Conservation (phyloP, 2,329 filamentous ascomycete species). For the Aspergillus pseudoterreus region DNA sequence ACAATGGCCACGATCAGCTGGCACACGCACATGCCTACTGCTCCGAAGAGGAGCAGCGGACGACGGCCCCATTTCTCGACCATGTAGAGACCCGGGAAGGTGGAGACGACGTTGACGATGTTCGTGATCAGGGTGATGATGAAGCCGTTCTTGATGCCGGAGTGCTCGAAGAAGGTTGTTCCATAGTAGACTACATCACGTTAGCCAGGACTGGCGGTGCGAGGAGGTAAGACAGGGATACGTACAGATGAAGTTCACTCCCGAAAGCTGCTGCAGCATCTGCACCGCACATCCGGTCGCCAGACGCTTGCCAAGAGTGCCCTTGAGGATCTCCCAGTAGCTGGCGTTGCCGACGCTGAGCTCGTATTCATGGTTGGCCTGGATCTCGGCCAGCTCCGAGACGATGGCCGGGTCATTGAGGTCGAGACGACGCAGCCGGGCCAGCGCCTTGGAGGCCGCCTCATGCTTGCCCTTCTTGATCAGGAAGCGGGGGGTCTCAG, state of each 20-base stretch:
- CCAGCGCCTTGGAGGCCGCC: conserved; percentile 58
- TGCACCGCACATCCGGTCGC: conserved; percentile 39
- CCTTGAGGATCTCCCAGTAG: conserved; percentile 35
- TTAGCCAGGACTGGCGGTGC: not conserved
- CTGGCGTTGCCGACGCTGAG: conserved; percentile 41
- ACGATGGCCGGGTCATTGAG: conserved; percentile 66
- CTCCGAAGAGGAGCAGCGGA: conserved; percentile 45
- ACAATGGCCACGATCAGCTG: conserved; percentile 50
- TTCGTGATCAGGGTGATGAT: conserved; percentile 47
- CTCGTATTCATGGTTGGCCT: conserved; percentile 86
- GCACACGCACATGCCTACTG: conserved; percentile 43
- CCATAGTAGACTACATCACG: conserved; percentile 34
- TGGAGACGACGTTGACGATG: conserved; percentile 47
- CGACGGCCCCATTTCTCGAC: conserved; percentile 50
- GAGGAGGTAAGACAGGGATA: not conserved
- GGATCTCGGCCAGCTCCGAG: conserved; percentile 74
- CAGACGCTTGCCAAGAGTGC: conserved; percentile 35
- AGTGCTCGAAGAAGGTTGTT: conserved; percentile 38
- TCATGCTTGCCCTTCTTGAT: conserved; percentile 71
- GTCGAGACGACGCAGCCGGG: conserved; percentile 66
- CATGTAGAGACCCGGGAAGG: conserved; percentile 46
- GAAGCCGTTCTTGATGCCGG: conserved; percentile 42
- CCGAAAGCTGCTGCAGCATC: conserved; percentile 39
- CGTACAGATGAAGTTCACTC: conserved; percentile 43
- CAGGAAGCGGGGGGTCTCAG: conserved; percentile 79